Base-by-base conservation (phyloP, 2,329 filamentous ascomycete genomes). In the Penicillium digitatum region DNA sequence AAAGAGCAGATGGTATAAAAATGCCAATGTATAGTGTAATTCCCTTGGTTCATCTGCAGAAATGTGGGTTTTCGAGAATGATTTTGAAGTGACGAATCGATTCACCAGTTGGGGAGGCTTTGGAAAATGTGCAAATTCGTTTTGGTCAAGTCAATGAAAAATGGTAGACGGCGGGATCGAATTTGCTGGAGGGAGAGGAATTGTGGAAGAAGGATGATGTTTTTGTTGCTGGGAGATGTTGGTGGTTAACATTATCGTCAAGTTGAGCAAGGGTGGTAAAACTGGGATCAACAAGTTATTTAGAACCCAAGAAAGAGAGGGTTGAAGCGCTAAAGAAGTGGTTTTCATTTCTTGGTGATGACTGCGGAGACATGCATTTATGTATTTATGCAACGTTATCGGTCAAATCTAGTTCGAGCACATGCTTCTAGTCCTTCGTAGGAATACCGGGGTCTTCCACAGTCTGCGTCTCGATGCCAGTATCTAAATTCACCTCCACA, bases 1-100 rank as follows among this genome's bases (percentile, higher is more conserved):
- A 65, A 73, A 35, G 69, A 70, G 26, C 69, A 73, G 5, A 79
- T 78, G 55, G 70, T 80, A 37, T 87, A 83, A 84, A 78, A 86
- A 55, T 86, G 69, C 35, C 63, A 70, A 56, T 70, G 68, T 48
- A 0, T 79, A 76, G 76, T n/a, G n/a, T n/a, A 76, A 75, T 43
- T 69, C 70, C 0, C 75, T 74, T 54, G 78, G 78, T 52, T 67
- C 67, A 12, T 78, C 78, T 61, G 64, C 67, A 0, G 72, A 76
- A 44, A 52, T 70, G 0, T 72, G 77, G 57, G 76, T 72, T 18
- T 67, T 74, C 49, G 65, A 69, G 49, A 60, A 66, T 1, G 75
- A 78, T 46, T 76, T 74, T 42, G 66, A 72, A 37, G 64, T 75
- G 4, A 67, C 76, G 32, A 77, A 77, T 61, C 71, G 66, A 49